A percentile compares a stretch with the other conserved stretches of the same genome.
Evolutionary conservation across 139 green algal genomes (phyloP).

Genomic region (Auxenochlorella protothecoides): DNA sequence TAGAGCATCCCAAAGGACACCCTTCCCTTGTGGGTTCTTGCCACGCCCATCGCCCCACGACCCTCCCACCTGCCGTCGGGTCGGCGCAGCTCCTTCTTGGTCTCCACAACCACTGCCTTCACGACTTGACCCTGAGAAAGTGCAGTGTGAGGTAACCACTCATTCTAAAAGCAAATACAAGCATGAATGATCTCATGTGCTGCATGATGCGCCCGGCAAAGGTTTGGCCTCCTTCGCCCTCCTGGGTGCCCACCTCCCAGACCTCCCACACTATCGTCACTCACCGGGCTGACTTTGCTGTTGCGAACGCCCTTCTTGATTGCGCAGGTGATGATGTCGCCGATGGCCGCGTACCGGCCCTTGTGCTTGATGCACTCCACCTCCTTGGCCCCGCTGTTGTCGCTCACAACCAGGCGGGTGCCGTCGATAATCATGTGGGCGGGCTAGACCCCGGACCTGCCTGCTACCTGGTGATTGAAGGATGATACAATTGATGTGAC

Average conservation of each 20-base stretch:
- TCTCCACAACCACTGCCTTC: slow-evolving; percentile 50
- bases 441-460: background rate
- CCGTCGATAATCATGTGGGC: slow-evolving; percentile 27
- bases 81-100: slow-evolving; percentile 37
- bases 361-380: slow-evolving; percentile 45
- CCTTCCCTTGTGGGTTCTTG: too few species aligned
- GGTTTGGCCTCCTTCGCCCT: too few species aligned
- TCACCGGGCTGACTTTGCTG: slow-evolving; percentile 31
- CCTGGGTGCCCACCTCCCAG: background rate
- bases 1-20: too few species aligned
- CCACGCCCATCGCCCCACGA: background rate
- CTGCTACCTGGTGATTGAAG: too few species aligned
- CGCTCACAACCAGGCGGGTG: slow-evolving; percentile 22
- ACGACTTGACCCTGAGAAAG: slow-evolving; percentile 27
- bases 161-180: background rate
- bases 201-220: too few species aligned
- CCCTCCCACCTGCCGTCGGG: slow-evolving; percentile 17
- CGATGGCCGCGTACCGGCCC: slow-evolving; percentile 25
- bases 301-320: slow-evolving; percentile 34
- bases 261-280: background rate
- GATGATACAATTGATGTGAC: too few species aligned
- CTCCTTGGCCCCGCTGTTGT: slow-evolving; percentile 46
- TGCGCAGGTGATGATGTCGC: slow-evolving; percentile 51
- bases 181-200: background rate
- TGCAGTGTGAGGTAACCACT: background rate